Evolutionary conservation across 2,329 filamentous ascomycete genomes (phyloP).

Genomic region (Metarhizium rileyi): DNA sequence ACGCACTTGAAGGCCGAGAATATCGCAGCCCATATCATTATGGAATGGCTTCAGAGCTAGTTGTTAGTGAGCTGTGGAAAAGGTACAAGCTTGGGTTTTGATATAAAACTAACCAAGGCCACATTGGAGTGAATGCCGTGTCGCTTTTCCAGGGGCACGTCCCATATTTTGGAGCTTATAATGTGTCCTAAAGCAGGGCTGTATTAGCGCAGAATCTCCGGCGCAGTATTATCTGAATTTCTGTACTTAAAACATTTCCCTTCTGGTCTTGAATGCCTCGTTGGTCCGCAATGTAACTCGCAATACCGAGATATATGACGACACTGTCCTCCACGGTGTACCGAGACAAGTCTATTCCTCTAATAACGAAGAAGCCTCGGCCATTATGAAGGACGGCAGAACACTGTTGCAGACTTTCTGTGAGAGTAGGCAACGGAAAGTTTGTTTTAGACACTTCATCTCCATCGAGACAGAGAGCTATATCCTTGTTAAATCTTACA

Average conservation of each 20-base stretch:
- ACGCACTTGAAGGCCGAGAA: constrained; percentile 38
- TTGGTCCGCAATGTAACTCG: constrained; percentile 44
- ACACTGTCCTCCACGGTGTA: constrained; percentile 45
- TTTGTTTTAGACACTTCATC: constrained; percentile 25
- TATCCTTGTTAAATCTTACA: neutral
- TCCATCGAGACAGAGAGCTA: constrained; percentile 24
- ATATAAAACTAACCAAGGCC: constrained; percentile 26
- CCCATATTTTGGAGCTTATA: constrained; percentile 36
- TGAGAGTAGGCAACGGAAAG: constrained; percentile 32
- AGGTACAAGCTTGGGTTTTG: neutral
- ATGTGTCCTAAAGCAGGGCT: constrained; percentile 32
- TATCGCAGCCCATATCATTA: constrained; percentile 41
- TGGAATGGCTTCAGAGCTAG: constrained; percentile 32
- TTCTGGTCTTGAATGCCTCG: constrained; percentile 41
- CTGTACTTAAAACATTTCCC: constrained; percentile 37
- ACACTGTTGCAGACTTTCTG: constrained; percentile 22
- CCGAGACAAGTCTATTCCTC: constrained; percentile 37
- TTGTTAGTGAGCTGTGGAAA: neutral
- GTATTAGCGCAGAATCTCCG: neutral
- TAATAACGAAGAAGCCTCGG: constrained; percentile 43
- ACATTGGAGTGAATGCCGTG: constrained; percentile 41
- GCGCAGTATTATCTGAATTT: constrained; percentile 4
- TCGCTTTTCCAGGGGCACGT: constrained; percentile 29
- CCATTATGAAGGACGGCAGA: constrained; percentile 29
- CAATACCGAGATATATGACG: constrained; percentile 45